Conservation (phyloP, 345 rosid species). For the Dovyalis caffra region DNA sequence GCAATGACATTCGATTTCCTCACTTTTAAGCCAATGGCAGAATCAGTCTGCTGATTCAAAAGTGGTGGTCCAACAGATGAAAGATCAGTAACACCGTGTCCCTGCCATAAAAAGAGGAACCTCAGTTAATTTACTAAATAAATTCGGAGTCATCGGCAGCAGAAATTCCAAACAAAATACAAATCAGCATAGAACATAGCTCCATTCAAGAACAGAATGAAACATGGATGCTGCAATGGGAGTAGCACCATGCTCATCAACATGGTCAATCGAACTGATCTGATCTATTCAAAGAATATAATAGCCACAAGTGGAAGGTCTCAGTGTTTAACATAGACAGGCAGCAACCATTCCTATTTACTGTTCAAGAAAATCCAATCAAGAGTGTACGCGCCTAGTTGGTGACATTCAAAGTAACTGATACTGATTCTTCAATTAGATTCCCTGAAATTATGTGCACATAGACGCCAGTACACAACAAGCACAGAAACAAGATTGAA, state of each 20-base stretch:
- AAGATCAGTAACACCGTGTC: constrained; percentile 54
- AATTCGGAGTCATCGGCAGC: background rate
- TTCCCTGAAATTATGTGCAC: no score
- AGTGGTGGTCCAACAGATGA: constrained; percentile 69
- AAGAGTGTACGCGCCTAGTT: no score
- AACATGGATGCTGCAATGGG: background rate
- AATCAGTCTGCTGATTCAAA: constrained; percentile 53
- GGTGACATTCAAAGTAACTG: no score
- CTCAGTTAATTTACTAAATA: background rate
- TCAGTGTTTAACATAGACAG: no score
- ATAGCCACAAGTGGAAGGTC: constrained; percentile 3
- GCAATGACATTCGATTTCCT: constrained; percentile 61
- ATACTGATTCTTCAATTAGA: no score
- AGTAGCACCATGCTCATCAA: background rate
- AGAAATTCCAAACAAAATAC: constrained; percentile 6
- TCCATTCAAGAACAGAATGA: background rate
- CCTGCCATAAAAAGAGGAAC: constrained; percentile 38
- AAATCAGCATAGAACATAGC: background rate
- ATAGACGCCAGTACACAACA: no score
- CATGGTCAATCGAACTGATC: background rate
- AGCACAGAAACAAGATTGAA: background rate
- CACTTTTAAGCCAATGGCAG: constrained; percentile 55
- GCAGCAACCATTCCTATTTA: background rate
- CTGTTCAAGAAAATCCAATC: no score
- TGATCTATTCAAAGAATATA: background rate